Conservation (phyloP, 1,284 basidiomycete genomes). For the Psilocybe mexicana region DNA sequence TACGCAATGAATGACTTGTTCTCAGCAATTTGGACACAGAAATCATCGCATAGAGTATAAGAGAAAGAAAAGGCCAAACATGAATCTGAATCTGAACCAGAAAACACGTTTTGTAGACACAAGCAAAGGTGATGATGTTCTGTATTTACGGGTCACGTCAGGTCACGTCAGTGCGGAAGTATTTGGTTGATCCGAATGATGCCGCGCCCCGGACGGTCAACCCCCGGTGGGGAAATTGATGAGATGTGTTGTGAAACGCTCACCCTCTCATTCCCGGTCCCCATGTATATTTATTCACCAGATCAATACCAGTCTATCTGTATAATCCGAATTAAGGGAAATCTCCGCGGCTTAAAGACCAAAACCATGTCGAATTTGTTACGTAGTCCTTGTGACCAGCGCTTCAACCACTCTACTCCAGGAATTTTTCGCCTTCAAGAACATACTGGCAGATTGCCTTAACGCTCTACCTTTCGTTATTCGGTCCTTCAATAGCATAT, state of each 20-base stretch:
- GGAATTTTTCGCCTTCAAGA: too few relatives aligned
- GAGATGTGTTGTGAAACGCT: not conserved
- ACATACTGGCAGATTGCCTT: not conserved
- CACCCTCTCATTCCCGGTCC: not conserved
- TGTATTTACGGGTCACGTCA: too few relatives aligned
- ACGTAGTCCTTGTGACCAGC: too few relatives aligned
- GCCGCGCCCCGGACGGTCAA: too few relatives aligned
- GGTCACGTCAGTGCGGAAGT: too few relatives aligned
- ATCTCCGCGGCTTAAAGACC: not conserved
- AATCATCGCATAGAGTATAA: not conserved
- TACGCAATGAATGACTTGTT: not conserved
- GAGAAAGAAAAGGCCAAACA: not conserved
- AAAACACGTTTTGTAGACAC: not conserved
- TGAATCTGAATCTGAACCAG: not conserved
- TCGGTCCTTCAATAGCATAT: not conserved
- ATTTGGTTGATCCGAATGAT: too few relatives aligned
- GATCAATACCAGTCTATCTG: not conserved
- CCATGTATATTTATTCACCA: not conserved
- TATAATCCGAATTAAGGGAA: not conserved
- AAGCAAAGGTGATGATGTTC: too few relatives aligned
- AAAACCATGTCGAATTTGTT: not conserved
- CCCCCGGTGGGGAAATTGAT: too few relatives aligned
- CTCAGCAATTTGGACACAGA: not conserved
- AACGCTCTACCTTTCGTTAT: not conserved
- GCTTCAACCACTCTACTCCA: too few relatives aligned